phyloP scores from a whole-genome alignment of 108 stramenopile species.

The Cyclotella kingstonii region DNA sequence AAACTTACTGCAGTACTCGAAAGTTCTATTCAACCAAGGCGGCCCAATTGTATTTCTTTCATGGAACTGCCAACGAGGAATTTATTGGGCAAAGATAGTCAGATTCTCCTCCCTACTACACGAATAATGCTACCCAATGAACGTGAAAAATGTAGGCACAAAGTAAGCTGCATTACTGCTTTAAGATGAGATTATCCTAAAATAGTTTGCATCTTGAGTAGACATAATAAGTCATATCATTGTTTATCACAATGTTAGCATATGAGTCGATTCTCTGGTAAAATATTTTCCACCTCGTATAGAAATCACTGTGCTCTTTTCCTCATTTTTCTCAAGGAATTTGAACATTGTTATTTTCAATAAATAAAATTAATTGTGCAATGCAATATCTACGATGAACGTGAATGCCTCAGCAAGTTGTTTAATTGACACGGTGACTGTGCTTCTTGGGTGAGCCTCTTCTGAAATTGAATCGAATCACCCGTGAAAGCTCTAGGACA shows the following conservation, averaged over 20 bases:
- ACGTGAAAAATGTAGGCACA: constrained; percentile 18
- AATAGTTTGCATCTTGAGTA: not conserved
- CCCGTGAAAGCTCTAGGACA: constrained; percentile 59
- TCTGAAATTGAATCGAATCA: constrained; percentile 79
- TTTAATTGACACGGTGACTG: constrained; percentile 60
- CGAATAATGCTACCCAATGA: constrained; percentile 16
- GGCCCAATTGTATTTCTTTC: constrained; percentile 11
- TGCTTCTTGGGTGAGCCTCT: constrained; percentile 84
- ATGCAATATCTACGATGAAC: not conserved
- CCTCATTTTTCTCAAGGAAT: not conserved
- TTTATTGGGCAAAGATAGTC: constrained; percentile 34
- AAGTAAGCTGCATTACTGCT: constrained; percentile 22
- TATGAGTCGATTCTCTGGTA: too few species aligned
- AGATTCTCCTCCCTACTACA: constrained; percentile 23
- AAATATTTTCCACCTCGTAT: too few species aligned
- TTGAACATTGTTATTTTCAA: not conserved
- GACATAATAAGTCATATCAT: too few species aligned
- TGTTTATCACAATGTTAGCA: too few species aligned
- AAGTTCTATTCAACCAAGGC: not conserved
- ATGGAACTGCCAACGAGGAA: constrained; percentile 23
- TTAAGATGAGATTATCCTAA: not conserved
- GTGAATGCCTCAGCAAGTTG: constrained; percentile 47
- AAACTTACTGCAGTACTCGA: constrained; percentile 1
- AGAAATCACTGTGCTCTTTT: too few species aligned
- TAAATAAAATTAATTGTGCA: not conserved